Base-by-base conservation (phyloP, 352 stramenopile species). In the Pythium diclinum region DNA sequence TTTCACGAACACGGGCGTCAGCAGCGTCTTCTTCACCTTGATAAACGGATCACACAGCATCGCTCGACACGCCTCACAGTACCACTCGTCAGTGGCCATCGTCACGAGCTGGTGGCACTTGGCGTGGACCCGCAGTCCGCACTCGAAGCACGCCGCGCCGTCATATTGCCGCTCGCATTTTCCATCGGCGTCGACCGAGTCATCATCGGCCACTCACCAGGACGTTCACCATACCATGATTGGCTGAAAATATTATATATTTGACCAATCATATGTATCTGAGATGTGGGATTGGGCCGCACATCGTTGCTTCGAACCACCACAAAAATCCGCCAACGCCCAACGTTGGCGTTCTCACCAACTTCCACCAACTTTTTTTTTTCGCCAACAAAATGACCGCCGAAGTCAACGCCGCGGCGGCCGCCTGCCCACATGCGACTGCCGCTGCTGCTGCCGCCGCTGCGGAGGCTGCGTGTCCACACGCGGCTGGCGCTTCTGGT, bases 21-120 rank as follows among this genome's bases (percentile, higher is more conserved):
- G 49, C 16, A 91, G 56, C 6, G 78, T 91, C 57, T 83, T 82
- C 44, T 82, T 72, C 4, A 91, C 79, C 19, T 64, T 57, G 47
- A 79, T 79, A 58, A 93, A 94, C 56, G 86, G 86, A 54, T 94
- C 86, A 59, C 81, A 94, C 3, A 76, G 70, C 49, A 81, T 76
- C 7, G 81, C 67, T 32, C 86, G 86, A 67, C 86, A 94, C 8
- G 57, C 51, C 56, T 94, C 86, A 47, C 86, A 94, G 49, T 87
- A 80, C 84, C 84, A 94, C 21, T 91, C 79, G 42, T 76, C 38
- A 30, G 64, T 34, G 7, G 61, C 21, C 13, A 46, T 78, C 66
- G 75, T 76, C 59, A 83, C 68, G 51, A 91, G 68, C 63, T 92
- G 82, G 53, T 92, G 81, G 57, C 84, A 94, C 53, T 92, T 92